Conservation (phyloP, 2,329 filamentous ascomycete species). For the Exophiala mesophila region DNA sequence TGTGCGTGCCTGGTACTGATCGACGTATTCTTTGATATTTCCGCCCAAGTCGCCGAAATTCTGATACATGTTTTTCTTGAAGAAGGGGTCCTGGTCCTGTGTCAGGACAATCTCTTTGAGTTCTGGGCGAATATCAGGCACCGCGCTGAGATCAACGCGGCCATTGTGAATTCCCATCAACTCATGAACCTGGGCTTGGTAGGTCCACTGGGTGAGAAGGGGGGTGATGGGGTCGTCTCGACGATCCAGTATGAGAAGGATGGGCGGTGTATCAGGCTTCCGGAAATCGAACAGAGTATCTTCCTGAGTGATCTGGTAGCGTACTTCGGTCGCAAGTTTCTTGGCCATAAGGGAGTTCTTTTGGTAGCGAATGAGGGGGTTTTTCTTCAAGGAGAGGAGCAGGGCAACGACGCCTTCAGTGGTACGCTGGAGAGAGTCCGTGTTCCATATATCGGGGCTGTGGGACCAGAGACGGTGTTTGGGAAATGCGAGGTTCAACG, state of each 20-base stretch:
- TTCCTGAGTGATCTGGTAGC: constrained; percentile 91
- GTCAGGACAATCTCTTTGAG: constrained; percentile 91
- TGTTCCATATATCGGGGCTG: constrained; percentile 82
- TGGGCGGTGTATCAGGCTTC: constrained; percentile 88
- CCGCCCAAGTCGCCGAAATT: constrained; percentile 95
- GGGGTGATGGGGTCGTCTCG: constrained; percentile 94
- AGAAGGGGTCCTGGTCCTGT: constrained; percentile 96
- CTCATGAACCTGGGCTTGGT: constrained; percentile 99
- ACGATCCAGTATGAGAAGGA: constrained; percentile 83
- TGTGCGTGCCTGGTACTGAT: constrained; percentile 97
- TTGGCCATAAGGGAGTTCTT: constrained; percentile 86
- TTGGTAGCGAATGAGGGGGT: constrained; percentile 86
- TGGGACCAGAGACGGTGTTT: constrained; percentile 74
- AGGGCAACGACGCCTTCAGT: constrained; percentile 83
- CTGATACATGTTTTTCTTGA: constrained; percentile 98
- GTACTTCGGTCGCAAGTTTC: constrained; percentile 87
- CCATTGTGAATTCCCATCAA: constrained; percentile 90
- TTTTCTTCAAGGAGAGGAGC: constrained; percentile 89
- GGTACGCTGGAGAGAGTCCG: constrained; percentile 77
- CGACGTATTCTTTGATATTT: constrained; percentile 98
- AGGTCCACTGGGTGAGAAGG: constrained; percentile 94
- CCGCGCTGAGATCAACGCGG: constrained; percentile 78
- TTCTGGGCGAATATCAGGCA: constrained; percentile 79
- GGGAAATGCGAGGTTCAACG: constrained; percentile 67
- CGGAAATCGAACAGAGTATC: constrained; percentile 95